Percentiles rank a stretch among this genome's conserved stretches.
Conservation (phyloP, 1,284 basidiomycete species). For the Trichosporon inkin region DNA sequence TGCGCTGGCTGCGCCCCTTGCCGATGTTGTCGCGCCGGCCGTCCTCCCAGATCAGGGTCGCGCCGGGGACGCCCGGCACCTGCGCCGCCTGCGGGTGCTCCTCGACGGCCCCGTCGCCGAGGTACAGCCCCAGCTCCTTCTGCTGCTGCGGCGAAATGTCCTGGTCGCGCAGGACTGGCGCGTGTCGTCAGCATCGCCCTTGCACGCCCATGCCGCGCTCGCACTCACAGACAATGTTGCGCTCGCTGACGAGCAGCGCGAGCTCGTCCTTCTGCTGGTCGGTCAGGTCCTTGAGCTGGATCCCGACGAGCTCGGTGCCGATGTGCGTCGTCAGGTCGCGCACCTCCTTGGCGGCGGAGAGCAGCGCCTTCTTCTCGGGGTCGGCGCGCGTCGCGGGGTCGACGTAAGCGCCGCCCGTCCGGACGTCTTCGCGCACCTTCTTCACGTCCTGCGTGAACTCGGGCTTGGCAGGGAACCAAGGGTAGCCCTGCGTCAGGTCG, state of each 20-base stretch:
- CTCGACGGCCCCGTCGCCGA: conserved; percentile 50
- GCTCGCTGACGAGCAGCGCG: conserved; percentile 37
- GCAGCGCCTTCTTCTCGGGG: conserved; percentile 41
- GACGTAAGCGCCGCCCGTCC: conserved; percentile 30
- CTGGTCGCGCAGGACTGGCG: conserved; percentile 32
- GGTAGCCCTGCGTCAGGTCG: conserved; percentile 37
- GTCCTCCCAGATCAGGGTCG: conserved; percentile 25
- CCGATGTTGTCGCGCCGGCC: conserved; percentile 14
- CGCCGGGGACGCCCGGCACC: conserved; percentile 22
- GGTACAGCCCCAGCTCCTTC: conserved; percentile 31
- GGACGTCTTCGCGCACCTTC: conserved; percentile 31
- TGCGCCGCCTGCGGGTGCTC: conserved; percentile 62
- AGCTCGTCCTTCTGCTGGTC: conserved; percentile 41
- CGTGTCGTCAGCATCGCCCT: no score
- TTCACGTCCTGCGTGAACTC: conserved; percentile 36
- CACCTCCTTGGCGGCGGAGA: conserved; percentile 39
- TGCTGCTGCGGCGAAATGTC: conserved; percentile 35
- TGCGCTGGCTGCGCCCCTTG: conserved; percentile 7
- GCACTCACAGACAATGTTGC: conserved; percentile 34
- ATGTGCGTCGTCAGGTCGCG: conserved; percentile 33
- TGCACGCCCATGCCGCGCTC: no score
- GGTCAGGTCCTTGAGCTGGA: conserved; percentile 35
- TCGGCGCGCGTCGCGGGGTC: conserved; percentile 41
- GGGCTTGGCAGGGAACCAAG: conserved; percentile 40
- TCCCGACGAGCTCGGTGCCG: conserved; percentile 42